Base-by-base conservation (phyloP, 805 yeast genomes). In the Pichia ethanolica region DNA sequence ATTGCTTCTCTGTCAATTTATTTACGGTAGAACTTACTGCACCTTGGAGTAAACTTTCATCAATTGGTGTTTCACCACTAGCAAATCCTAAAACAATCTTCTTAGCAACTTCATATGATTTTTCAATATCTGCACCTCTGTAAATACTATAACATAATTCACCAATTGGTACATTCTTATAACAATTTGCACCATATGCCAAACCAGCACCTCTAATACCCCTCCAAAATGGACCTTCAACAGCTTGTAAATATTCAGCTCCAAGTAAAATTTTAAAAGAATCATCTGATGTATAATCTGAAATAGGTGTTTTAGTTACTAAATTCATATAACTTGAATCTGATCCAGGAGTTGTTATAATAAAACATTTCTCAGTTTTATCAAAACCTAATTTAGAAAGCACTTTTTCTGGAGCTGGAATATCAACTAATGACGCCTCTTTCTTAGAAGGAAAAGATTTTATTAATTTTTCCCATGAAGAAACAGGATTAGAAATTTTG, bases 181-280 rank as follows among this genome's bases (percentile, higher is more conserved):
- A 61, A 56, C 88, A 72, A 48, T 71, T 72, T 1, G 91, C 93
- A 37, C 97, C 97, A 64, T 93, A 93, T 0, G 97, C 97, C 40
- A 87, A 71, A 3, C 99, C 99, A 1, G 89, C 77, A 39, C 99
- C 99, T 67, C 99, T 79, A 35, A 93, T 86, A 49, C 95, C 96
- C 59, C 88, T 78, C 97, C 98, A 91, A 54, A 91, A 83, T 35
- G 98, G 99, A 3, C 99, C 99, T 65, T 93, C 99, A 20, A 88
- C 89, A 36, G 89, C 85, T 55, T 83, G 86, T 49, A 93, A 71
- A 58, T 82, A 85, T 48, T 86, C 89, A 7, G 84, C 75, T 7
- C 89, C 87, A 30, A 90, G 73, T 0, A 83, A 75, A 39, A 91
- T 72, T 28, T 82, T 83, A 46, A 85, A 81, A 33, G 82, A 71